phyloP scores from a whole-genome alignment of 306 rosid genomes.

The Rubus idaeus region DNA sequence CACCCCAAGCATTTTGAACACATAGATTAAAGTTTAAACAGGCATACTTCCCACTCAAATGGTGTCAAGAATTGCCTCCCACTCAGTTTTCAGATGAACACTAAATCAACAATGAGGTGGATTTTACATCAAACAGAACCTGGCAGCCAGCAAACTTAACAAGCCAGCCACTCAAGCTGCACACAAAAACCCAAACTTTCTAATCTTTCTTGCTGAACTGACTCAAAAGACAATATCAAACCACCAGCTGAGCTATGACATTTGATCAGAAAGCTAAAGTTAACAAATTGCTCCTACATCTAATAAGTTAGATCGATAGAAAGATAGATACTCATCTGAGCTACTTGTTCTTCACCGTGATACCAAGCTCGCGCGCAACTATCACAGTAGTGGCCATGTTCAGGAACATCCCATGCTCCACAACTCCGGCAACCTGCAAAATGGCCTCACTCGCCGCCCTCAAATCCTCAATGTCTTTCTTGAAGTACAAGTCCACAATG shows the following conservation, averaged over 20 bases:
- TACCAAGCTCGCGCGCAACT: constrained; percentile 76
- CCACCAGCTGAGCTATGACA: too few relatives aligned
- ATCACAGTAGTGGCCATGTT: constrained; percentile 87
- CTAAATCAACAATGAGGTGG: too few relatives aligned
- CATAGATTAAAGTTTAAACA: too few relatives aligned
- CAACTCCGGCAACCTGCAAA: constrained; percentile 71
- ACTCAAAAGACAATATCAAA: too few relatives aligned
- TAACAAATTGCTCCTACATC: constrained; percentile 7
- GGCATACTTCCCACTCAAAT: too few relatives aligned
- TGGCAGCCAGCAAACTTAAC: too few relatives aligned
- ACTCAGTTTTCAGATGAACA: too few relatives aligned
- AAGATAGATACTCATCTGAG: constrained; percentile 12
- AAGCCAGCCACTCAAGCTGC: not conserved
- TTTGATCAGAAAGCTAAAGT: too few relatives aligned
- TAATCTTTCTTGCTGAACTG: too few relatives aligned
- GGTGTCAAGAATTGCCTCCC: too few relatives aligned
- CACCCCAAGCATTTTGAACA: too few relatives aligned
- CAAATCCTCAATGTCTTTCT: constrained; percentile 68
- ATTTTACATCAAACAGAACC: not conserved
- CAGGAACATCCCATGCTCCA: constrained; percentile 83
- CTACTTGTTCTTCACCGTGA: constrained; percentile 58
- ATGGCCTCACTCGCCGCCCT: constrained; percentile 69
- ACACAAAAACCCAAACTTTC: not conserved
- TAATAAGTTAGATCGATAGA: constrained; percentile 29
- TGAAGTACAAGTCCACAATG: constrained; percentile 65